Evolutionary conservation across 768 basidiomycete species (phyloP).

Genomic region (Dentipellis sp.): DNA sequence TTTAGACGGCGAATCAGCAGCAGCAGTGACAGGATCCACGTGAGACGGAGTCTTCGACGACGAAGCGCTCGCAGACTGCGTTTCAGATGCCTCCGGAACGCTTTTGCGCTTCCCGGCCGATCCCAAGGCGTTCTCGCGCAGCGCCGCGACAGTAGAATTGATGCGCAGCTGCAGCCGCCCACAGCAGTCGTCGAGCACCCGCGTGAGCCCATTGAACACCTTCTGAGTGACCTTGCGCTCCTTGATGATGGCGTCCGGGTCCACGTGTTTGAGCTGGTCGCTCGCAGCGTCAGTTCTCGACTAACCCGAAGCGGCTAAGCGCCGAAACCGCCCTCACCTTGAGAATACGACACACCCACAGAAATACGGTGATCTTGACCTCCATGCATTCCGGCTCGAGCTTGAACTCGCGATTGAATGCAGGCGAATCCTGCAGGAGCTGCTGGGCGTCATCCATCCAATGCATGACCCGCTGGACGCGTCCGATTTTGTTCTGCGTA

Average conservation of each 20-base stretch:
- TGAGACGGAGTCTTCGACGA: background rate
- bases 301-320: background rate
- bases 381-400: background rate
- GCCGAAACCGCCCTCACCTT: slow-evolving; percentile 7
- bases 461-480: background rate
- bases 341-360: slow-evolving; percentile 10
- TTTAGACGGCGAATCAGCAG: background rate
- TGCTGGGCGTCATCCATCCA: background rate
- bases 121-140: background rate
- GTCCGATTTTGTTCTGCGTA: background rate
- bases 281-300: background rate
- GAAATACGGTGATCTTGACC: slow-evolving; percentile 6
- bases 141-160: background rate
- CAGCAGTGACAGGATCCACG: background rate
- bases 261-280: background rate
- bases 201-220: background rate
- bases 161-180: background rate
- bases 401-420: background rate
- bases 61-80: background rate
- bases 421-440: background rate
- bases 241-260: background rate
- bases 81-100: too few species aligned
- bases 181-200: background rate
- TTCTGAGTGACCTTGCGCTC: background rate
- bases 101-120: too few species aligned